Conservation (phyloP, 202 grass and related monocot species). For the Setaria italica region DNA sequence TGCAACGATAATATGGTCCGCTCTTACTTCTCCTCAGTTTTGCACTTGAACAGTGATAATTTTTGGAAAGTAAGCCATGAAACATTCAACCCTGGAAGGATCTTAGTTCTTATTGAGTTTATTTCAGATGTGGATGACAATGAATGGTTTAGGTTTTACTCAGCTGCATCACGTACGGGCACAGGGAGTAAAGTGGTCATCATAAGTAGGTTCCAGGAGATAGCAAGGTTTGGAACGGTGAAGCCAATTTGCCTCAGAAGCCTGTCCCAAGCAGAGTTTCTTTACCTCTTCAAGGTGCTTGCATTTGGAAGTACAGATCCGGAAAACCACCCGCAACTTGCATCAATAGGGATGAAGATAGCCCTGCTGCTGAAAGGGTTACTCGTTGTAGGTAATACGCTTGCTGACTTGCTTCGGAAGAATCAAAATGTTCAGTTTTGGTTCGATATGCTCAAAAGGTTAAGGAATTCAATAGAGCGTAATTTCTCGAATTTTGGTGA, state of each 20-base stretch:
- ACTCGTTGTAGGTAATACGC: neutral
- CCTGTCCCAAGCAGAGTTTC: constrained; percentile 4
- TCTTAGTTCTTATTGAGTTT: neutral
- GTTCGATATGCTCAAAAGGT: neutral
- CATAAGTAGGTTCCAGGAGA: neutral
- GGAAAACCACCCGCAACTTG: neutral
- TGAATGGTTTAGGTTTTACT: neutral
- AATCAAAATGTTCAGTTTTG: neutral
- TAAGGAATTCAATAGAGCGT: neutral
- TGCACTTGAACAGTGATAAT: too few species aligned
- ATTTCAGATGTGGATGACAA: neutral
- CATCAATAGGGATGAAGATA: neutral
- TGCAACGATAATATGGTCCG: neutral
- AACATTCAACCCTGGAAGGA: neutral
- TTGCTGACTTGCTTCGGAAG: neutral
- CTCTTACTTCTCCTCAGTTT: too few species aligned
- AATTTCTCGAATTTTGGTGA: neutral
- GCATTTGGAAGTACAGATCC: constrained; percentile 4
- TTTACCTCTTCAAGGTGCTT: constrained; percentile 23
- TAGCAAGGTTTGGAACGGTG: constrained; percentile 4
- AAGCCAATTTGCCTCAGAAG: neutral
- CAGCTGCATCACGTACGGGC: neutral
- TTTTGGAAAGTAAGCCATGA: neutral
- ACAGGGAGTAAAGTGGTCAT: constrained; percentile 1
- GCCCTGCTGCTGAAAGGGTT: neutral